These are phyloP conservation scores for Ustilago sp. DNA, from an alignment of 1,284 basidiomycete species.

Conservation along the genomic window DNA sequence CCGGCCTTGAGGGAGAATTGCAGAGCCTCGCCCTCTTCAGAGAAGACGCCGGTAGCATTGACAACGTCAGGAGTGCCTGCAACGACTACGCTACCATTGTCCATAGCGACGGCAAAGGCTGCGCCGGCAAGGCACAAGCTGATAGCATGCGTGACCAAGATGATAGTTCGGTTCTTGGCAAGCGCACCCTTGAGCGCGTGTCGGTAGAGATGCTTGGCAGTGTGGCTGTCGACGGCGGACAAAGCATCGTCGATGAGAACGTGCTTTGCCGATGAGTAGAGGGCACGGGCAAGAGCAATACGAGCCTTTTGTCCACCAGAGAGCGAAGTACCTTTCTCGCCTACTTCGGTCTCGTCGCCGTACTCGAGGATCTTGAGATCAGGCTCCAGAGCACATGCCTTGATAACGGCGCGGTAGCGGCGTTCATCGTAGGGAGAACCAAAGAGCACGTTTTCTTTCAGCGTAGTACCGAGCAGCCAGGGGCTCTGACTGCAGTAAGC, in stretches of 20 bases:
- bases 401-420: constrained; percentile 81
- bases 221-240: constrained; percentile 89
- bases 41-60: constrained; percentile 52
- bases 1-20: constrained; percentile 39
- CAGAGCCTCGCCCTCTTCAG: constrained; percentile 51
- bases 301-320: constrained; percentile 96
- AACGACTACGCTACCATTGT: constrained; percentile 79
- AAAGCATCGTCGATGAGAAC: constrained; percentile 91
- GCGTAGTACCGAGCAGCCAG: constrained; percentile 91
- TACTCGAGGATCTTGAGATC: constrained; percentile 93
- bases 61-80: constrained; percentile 75
- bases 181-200: constrained; percentile 77
- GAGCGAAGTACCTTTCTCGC: constrained; percentile 77
- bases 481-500: constrained; percentile 95
- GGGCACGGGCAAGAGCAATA: constrained; percentile 79
- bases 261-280: constrained; percentile 89
- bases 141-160: constrained; percentile 89
- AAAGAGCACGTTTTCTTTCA: constrained; percentile 94
- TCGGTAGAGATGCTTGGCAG: constrained; percentile 80
- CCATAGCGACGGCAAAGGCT: constrained; percentile 78
- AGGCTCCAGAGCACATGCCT: constrained; percentile 81
- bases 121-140: constrained; percentile 79
- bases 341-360: constrained; percentile 91
- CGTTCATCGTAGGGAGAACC: constrained; percentile 82
- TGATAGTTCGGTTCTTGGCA: constrained; percentile 77